Percentiles rank a stretch among this genome's conserved stretches.
Conservation (phyloP, 129 eudicot species). For the Daucus carota region DH1_v3.0 NC_030382.2:33677501-33678000, state of each 20-base stretch:
- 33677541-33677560: slow-evolving; percentile 71
- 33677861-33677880: slow-evolving; percentile 70
- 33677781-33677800: slow-evolving; percentile 70
- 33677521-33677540: slow-evolving; percentile 75
- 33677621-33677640: slow-evolving; percentile 77
- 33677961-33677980: slow-evolving; percentile 54
- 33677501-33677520: slow-evolving; percentile 48
- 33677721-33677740: slow-evolving; percentile 66
- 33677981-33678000: slow-evolving; percentile 63
- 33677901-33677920: slow-evolving; percentile 66
- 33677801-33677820: slow-evolving; percentile 76
- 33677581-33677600: slow-evolving; percentile 68
- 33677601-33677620: slow-evolving; percentile 68
- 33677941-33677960: slow-evolving; percentile 74
- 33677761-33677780: slow-evolving; percentile 72
- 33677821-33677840: slow-evolving; percentile 67
- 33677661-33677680: slow-evolving; percentile 72
- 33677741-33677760: slow-evolving; percentile 60
- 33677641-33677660: slow-evolving; percentile 64
- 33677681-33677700: slow-evolving; percentile 74
- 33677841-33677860: slow-evolving; percentile 73
- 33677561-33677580: slow-evolving; percentile 66
- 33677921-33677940: slow-evolving; percentile 68
- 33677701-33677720: slow-evolving; percentile 51
- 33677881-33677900: slow-evolving; percentile 67